Evolutionary conservation across 2,329 filamentous ascomycete genomes (phyloP).

Genomic region (Fusarium falciforme): DNA sequence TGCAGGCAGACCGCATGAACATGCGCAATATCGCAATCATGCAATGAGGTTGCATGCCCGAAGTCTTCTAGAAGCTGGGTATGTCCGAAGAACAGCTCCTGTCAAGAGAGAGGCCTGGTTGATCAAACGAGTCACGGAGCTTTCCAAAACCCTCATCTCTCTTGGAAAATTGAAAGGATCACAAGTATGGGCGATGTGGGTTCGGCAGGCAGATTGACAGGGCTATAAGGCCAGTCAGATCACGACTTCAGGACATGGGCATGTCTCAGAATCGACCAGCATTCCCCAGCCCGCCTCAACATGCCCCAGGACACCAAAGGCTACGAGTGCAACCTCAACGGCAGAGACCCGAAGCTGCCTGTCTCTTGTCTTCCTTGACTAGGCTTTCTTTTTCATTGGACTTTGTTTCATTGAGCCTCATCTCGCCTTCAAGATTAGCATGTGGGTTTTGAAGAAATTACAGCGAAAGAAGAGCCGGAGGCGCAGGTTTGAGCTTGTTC

Average conservation of each 20-base stretch:
- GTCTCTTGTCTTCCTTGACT: constrained; percentile 27
- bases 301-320: constrained; percentile 11
- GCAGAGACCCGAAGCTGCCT: constrained; percentile 27
- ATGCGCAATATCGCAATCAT: constrained; percentile 26
- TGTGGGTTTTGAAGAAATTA: constrained; percentile 43
- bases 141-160: constrained; percentile 31
- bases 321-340: constrained; percentile 40
- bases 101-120: constrained; percentile 25
- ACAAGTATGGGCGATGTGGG: constrained; percentile 25
- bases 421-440: constrained; percentile 42
- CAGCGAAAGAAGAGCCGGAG: constrained; percentile 41
- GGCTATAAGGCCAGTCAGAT: constrained; percentile 21
- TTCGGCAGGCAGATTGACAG: constrained; percentile 21
- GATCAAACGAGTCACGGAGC: constrained; percentile 20
- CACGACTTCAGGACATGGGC: constrained; percentile 27
- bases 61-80: constrained; percentile 39
- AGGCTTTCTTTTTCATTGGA: constrained; percentile 20
- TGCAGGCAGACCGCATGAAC: constrained; percentile 31
- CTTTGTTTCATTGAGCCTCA: constrained; percentile 36
- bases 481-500: constrained; percentile 34
- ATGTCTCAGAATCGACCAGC: constrained; percentile 44
- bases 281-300: constrained; percentile 43
- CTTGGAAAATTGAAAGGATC: constrained; percentile 39
- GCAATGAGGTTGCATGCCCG: constrained; percentile 21
- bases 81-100: constrained; percentile 15